A percentile compares a stretch with the other conserved stretches of the same genome.
phyloP scores from a whole-genome alignment of 495 filamentous ascomycete species.

The Elaphomyces granulatus region DNA sequence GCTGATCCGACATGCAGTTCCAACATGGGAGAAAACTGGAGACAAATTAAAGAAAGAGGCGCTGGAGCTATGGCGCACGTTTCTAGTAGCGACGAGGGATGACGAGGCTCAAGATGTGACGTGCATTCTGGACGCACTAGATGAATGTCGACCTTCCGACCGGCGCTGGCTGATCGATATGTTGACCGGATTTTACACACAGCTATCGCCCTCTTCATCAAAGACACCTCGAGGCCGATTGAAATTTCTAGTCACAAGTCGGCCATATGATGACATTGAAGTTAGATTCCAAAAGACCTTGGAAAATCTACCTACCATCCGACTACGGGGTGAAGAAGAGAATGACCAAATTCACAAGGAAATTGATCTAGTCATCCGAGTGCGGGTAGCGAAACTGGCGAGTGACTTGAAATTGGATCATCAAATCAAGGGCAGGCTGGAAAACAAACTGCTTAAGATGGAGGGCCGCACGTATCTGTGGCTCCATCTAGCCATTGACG shows the following conservation, averaged over 20 bases:
- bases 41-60: conserved; percentile 13
- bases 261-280: conserved; percentile 20
- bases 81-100: conserved; percentile 14
- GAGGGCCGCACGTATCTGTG: conserved; percentile 17
- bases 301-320: conserved; percentile 3
- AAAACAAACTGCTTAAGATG: conserved; percentile 4
- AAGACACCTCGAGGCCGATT: conserved; percentile 6
- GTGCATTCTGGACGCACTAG: conserved; percentile 29
- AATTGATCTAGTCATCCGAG: conserved; percentile 27
- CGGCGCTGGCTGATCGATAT: conserved; percentile 9
- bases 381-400: conserved; percentile 9
- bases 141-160: conserved; percentile 19
- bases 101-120: conserved; percentile 23
- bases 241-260: conserved; percentile 27
- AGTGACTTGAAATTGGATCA: not conserved
- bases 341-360: conserved; percentile 17
- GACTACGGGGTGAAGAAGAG: conserved; percentile 18
- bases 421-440: conserved; percentile 1
- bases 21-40: conserved; percentile 9
- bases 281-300: conserved; percentile 9
- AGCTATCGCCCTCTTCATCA: not conserved
- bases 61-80: conserved; percentile 24
- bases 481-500: conserved; percentile 6
- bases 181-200: conserved; percentile 8
- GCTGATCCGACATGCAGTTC: conserved; percentile 16